These are phyloP conservation scores for Populus deltoides DNA, from an alignment of 345 rosid species.

Conservation along the genomic window DNA sequence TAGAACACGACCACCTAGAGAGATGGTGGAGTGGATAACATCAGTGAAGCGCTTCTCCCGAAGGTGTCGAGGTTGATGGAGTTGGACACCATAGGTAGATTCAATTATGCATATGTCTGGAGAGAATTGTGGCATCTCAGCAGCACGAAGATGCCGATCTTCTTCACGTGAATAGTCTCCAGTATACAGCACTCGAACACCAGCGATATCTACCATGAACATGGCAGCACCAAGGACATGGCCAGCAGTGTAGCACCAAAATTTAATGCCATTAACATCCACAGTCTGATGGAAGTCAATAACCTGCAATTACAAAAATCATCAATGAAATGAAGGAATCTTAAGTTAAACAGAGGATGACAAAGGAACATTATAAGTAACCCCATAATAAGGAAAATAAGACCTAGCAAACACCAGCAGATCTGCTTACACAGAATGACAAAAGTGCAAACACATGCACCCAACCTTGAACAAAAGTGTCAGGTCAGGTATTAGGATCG, in stretches of 20 bases:
- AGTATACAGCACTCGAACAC: slow-evolving; percentile 86
- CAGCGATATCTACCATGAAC: slow-evolving; percentile 97
- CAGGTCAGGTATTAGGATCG: too few species aligned
- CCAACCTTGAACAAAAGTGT: too few species aligned
- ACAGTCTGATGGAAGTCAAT: slow-evolving; percentile 91
- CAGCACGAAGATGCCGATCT: slow-evolving; percentile 90
- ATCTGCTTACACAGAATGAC: too few species aligned
- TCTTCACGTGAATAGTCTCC: slow-evolving; percentile 97
- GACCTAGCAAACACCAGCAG: too few species aligned
- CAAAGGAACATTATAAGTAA: too few species aligned
- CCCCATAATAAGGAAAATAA: too few species aligned
- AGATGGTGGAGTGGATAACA: slow-evolving; percentile 76
- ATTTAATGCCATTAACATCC: slow-evolving; percentile 85
- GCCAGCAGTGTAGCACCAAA: slow-evolving; percentile 99
- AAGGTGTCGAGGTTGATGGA: slow-evolving; percentile 81
- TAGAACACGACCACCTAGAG: slow-evolving; percentile 90
- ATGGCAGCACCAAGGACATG: slow-evolving; percentile 98
- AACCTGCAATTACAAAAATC: slow-evolving; percentile 38
- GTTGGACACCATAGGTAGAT: slow-evolving; percentile 95
- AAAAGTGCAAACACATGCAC: too few species aligned
- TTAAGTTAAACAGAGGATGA: too few species aligned
- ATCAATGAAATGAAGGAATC: too few species aligned
- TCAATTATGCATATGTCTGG: slow-evolving; percentile 94
- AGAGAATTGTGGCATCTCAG: slow-evolving; percentile 94
- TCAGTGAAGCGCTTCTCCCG: slow-evolving; percentile 96